These are phyloP conservation scores for Erythrobasidium yunnanense DNA, from an alignment of 768 basidiomycete species.

Conservation along the genomic window DNA sequence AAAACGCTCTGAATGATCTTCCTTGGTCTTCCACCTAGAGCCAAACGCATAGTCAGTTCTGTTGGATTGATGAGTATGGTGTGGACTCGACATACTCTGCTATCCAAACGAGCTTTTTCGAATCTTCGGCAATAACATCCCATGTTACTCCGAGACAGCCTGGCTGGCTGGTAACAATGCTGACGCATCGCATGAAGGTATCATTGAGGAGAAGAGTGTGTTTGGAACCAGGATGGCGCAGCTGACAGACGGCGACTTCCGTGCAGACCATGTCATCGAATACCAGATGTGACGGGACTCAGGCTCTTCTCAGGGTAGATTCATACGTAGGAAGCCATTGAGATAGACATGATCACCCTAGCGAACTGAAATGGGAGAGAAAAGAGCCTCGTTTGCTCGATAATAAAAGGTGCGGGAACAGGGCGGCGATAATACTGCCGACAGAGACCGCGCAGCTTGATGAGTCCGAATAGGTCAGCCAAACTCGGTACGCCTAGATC, in stretches of 20 bases:
- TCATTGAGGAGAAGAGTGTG: neutral
- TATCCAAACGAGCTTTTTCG: conserved; percentile 20
- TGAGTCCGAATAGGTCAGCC: no score
- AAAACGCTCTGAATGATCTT: conserved; percentile 6
- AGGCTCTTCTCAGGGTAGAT: no score
- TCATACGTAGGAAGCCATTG: no score
- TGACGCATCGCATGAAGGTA: neutral
- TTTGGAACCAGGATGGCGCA: neutral
- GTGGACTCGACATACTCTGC: neutral
- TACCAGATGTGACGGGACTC: no score
- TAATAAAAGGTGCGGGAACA: no score
- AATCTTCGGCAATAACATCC: conserved; percentile 15
- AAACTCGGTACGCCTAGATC: no score
- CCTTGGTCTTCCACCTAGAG: neutral
- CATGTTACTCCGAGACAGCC: conserved; percentile 8
- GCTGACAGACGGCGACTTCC: conserved; percentile 17
- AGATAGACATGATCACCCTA: no score
- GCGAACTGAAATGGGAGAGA: no score
- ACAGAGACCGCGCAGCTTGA: no score
- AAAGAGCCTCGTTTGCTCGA: no score
- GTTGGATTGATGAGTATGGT: neutral
- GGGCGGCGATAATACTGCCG: no score
- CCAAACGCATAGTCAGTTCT: neutral
- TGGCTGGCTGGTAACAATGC: conserved; percentile 2
- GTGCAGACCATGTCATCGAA: neutral